A percentile compares a stretch with the other conserved stretches of the same genome.
Evolutionary conservation across 345 rosid genomes (phyloP).

Genomic region (Eucalyptus shirleyi): DNA sequence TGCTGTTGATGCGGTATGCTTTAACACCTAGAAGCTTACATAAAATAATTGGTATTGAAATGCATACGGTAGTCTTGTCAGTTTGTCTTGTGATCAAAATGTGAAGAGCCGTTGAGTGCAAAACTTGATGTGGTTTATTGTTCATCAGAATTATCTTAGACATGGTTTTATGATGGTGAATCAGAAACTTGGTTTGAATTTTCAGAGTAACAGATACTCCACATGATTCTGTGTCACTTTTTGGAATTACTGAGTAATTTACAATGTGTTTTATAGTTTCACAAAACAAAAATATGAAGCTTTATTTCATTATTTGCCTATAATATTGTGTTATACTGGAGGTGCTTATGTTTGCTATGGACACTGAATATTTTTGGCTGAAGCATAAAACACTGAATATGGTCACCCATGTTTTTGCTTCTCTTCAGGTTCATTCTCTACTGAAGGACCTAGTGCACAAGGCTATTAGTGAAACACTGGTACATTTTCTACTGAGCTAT

Average conservation of each 20-base stretch:
- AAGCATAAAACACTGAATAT: background rate
- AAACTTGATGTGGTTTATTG: background rate
- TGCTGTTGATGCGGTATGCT: slow-evolving; percentile 91
- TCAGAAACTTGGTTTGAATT: background rate
- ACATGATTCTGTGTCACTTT: background rate
- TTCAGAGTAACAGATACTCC: background rate
- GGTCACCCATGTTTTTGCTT: background rate
- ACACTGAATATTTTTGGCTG: background rate
- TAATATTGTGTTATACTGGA: background rate
- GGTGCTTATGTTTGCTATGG: background rate
- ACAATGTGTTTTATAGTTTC: background rate
- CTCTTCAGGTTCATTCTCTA: slow-evolving; percentile 71
- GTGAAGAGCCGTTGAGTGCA: background rate
- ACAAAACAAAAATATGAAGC: background rate
- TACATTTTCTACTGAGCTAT: slow-evolving; percentile 21
- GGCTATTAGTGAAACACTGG: slow-evolving; percentile 78
- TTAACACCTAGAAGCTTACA: background rate
- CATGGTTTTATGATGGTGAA: background rate
- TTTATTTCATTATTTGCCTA: background rate
- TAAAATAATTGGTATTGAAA: background rate
- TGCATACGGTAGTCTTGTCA: background rate
- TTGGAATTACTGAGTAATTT: background rate
- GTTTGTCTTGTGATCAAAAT: background rate
- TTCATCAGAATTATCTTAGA: background rate
- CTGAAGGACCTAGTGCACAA: slow-evolving; percentile 96